phyloP scores from a whole-genome alignment of 2,329 filamentous ascomycete genomes.

The Exophiala oligosperma region DNA sequence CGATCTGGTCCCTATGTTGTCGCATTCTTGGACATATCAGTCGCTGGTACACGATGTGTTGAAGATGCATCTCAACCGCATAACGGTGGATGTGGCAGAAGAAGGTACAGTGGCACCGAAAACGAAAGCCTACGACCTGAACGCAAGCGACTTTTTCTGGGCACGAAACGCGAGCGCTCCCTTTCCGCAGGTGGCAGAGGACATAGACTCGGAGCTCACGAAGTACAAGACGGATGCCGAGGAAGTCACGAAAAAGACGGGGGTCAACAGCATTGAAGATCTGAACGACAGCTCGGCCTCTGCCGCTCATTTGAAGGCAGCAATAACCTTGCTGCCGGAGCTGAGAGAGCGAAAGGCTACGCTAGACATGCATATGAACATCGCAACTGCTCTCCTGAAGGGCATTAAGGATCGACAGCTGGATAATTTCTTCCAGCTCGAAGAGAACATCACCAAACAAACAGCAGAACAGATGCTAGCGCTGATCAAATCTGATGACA shows the following conservation, averaged over 20 bases:
- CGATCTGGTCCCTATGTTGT: constrained; percentile 96
- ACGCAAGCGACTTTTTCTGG: constrained; percentile 94
- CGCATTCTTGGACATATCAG: constrained; percentile 90
- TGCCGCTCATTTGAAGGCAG: constrained; percentile 91
- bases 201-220: constrained; percentile 90
- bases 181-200: constrained; percentile 94
- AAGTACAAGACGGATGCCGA: constrained; percentile 94
- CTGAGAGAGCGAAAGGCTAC: constrained; percentile 88
- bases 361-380: constrained; percentile 99
- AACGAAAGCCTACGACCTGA: constrained; percentile 89
- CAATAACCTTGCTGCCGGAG: constrained; percentile 89
- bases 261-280: constrained; percentile 88
- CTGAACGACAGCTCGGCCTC: constrained; percentile 85
- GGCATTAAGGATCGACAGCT: constrained; percentile 94
- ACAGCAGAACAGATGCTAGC: constrained; percentile 87
- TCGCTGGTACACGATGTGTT: constrained; percentile 79
- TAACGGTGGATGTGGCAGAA: constrained; percentile 81
- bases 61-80: constrained; percentile 83
- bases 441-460: constrained; percentile 90
- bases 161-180: constrained; percentile 84
- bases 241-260: constrained; percentile 93
- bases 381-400: constrained; percentile 73
- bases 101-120: constrained; percentile 70
- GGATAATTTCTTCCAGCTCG: constrained; percentile 93
- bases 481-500: constrained; percentile 74